Evolutionary conservation across 2,329 filamentous ascomycete species (phyloP).

Genomic region (Exophiala calicioides): DNA sequence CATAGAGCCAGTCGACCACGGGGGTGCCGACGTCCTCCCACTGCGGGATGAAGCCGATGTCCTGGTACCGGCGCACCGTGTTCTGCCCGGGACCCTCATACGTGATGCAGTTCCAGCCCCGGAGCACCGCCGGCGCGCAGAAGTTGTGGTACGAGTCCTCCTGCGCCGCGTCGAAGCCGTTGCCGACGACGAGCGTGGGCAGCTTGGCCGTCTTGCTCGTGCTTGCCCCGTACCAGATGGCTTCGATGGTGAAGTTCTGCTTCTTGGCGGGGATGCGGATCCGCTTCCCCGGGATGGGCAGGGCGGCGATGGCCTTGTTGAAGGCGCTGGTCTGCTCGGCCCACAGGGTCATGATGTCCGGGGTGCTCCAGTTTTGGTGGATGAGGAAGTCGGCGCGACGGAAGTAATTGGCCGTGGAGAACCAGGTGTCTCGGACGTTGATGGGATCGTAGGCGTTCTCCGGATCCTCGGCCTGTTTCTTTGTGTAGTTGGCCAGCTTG

Average conservation of each 20-base stretch:
- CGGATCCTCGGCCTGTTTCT: constrained; percentile 24
- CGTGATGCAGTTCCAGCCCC: constrained; percentile 46
- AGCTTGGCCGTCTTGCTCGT: constrained; percentile 44
- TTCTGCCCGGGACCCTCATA: constrained; percentile 51
- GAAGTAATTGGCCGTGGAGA: constrained; percentile 47
- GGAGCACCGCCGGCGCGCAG: constrained; percentile 38
- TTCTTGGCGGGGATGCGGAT: constrained; percentile 34
- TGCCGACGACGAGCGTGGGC: constrained; percentile 28
- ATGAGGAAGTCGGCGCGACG: constrained; percentile 47
- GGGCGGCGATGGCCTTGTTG: constrained; percentile 40
- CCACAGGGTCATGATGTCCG: constrained; percentile 45
- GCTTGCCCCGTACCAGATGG: constrained; percentile 38
- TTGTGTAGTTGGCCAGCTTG: constrained; percentile 25
- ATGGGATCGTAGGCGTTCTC: constrained; percentile 25
- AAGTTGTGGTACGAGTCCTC: constrained; percentile 45
- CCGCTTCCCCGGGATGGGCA: constrained; percentile 42
- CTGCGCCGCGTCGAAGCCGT: constrained; percentile 46
- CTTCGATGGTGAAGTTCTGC: constrained; percentile 38
- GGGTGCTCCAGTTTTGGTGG: constrained; percentile 44
- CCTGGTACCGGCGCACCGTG: constrained; percentile 42
- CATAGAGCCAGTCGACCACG: constrained; percentile 41
- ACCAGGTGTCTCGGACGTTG: constrained; percentile 36
- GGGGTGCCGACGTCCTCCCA: constrained; percentile 46
- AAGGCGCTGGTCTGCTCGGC: constrained; percentile 40
- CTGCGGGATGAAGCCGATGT: constrained; percentile 45